A percentile compares a stretch with the other conserved stretches of the same genome.
Conservation (phyloP, 75 land plant genomes). For the Pseudotsuga menziesii region DNA sequence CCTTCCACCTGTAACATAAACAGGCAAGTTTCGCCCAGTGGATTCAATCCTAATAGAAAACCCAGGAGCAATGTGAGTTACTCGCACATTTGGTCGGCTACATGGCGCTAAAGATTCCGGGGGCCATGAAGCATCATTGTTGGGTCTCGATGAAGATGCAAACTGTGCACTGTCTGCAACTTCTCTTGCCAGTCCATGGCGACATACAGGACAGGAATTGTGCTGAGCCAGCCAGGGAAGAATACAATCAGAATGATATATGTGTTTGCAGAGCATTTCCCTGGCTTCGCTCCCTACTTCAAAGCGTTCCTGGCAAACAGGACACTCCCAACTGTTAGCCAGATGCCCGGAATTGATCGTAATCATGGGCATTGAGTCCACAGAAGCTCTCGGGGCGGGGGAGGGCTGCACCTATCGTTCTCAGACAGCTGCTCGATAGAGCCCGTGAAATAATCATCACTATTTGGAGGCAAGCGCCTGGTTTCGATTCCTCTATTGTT, state of each 20-base stretch:
- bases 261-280: constrained; percentile 64
- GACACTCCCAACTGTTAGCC: too few species aligned
- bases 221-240: constrained; percentile 50
- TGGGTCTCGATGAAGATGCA: too few species aligned
- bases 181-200: constrained; percentile 35
- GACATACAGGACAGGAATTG: constrained; percentile 60
- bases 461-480: constrained; percentile 11
- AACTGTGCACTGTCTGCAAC: constrained; percentile 21
- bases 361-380: constrained; percentile 76
- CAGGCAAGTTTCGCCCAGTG: constrained; percentile 1
- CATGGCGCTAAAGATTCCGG: constrained; percentile 21
- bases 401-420: constrained; percentile 52
- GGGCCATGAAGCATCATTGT: neutral
- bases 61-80: constrained; percentile 28
- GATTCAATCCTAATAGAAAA: neutral
- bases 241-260: constrained; percentile 46
- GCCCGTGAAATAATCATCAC: constrained; percentile 33
- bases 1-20: too few species aligned
- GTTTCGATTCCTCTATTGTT: constrained; percentile 21
- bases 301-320: constrained; percentile 57
- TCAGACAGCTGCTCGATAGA: constrained; percentile 32
- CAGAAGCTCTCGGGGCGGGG: constrained; percentile 67
- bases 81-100: constrained; percentile 59
- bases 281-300: constrained; percentile 44
- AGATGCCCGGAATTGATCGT: constrained; percentile 33